Conservation (phyloP, 2,329 filamentous ascomycete genomes). For the Cyphellophora attinorum region DNA sequence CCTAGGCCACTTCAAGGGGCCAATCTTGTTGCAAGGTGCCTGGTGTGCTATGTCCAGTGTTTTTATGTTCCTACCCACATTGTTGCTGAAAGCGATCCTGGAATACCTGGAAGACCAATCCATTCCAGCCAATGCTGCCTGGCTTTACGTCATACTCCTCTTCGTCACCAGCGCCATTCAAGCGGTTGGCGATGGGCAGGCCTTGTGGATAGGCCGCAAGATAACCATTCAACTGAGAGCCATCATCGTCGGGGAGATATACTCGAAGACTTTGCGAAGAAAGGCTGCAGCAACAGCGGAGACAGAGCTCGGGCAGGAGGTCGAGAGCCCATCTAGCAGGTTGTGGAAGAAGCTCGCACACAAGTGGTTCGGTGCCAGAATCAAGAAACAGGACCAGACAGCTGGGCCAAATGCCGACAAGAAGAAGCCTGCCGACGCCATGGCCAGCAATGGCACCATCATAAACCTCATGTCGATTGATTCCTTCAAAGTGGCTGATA, state of each 20-base stretch:
- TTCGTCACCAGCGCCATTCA: conserved; percentile 74
- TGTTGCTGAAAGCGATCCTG: conserved; percentile 82
- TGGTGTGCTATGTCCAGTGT: conserved; percentile 73
- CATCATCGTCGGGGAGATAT: conserved; percentile 95
- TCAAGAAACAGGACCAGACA: conserved; percentile 16
- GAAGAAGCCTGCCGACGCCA: conserved; percentile 42
- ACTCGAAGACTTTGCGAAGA: conserved; percentile 85
- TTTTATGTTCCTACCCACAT: conserved; percentile 83
- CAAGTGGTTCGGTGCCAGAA: conserved; percentile 46
- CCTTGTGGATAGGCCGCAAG: conserved; percentile 86
- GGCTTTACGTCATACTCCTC: conserved; percentile 88
- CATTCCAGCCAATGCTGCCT: conserved; percentile 76
- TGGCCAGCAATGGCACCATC: conserved; percentile 92
- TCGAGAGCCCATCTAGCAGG: conserved; percentile 22
- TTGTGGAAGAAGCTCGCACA: conserved; percentile 37
- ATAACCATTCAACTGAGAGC: conserved; percentile 88
- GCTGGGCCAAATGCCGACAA: conserved; percentile 14
- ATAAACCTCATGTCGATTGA: conserved; percentile 99
- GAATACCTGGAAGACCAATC: conserved; percentile 77
- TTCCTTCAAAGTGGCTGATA: conserved; percentile 95
- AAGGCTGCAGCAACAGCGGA: conserved; percentile 76
- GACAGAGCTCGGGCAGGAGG: conserved; percentile 55
- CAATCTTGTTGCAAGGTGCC: conserved; percentile 64
- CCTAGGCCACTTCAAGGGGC: conserved; percentile 70
- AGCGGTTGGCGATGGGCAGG: conserved; percentile 74